These are phyloP conservation scores for Fraxinus greggii DNA, from an alignment of 305 asterid species.

Conservation along the genomic window DNA sequence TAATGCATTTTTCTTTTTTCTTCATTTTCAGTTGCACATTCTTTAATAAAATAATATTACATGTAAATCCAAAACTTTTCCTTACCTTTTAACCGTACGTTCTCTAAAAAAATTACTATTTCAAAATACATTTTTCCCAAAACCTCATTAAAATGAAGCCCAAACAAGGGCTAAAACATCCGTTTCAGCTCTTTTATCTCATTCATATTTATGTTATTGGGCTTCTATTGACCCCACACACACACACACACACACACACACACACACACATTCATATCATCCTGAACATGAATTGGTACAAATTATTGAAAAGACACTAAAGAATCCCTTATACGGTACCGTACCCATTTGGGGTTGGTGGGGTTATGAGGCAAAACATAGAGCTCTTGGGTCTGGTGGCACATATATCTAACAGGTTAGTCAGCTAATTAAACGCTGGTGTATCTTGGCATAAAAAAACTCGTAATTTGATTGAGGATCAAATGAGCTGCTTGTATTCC, in stretches of 20 bases:
- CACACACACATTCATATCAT: background rate
- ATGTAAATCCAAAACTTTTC: background rate
- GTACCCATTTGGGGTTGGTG: background rate
- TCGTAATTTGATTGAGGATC: background rate
- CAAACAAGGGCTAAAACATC: background rate
- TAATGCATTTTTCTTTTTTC: background rate
- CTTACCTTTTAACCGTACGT: background rate
- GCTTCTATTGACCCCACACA: background rate
- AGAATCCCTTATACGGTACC: background rate
- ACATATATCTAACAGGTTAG: background rate
- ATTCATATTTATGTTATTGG: background rate
- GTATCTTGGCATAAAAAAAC: background rate
- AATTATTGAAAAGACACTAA: background rate
- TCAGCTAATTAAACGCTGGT: background rate
- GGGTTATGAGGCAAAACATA: background rate
- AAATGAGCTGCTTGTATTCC: conserved; percentile 3
- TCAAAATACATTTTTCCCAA: no score
- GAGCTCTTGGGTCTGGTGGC: background rate
- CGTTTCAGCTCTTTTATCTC: background rate
- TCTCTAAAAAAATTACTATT: background rate
- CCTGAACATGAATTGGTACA: background rate
- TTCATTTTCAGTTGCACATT: background rate
- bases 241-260: no score
- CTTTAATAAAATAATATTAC: background rate
- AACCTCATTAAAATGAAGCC: background rate